A percentile compares a stretch with the other conserved stretches of the same genome.
phyloP scores from a whole-genome alignment of 352 stramenopile genomes.

The Phytopythium boreale region DNA sequence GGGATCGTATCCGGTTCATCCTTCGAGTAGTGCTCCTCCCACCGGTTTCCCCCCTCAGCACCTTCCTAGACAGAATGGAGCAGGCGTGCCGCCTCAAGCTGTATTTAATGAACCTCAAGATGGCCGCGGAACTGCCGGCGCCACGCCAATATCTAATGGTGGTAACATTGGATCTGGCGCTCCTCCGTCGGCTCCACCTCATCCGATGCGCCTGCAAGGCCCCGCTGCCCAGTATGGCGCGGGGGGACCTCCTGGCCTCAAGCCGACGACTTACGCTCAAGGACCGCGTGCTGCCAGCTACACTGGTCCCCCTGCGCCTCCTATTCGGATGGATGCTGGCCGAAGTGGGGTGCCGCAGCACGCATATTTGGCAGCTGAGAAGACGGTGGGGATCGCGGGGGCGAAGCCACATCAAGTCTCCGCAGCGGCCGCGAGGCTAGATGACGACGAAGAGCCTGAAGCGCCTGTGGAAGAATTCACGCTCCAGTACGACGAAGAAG shows the following conservation, averaged over 20 bases:
- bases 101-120: constrained; percentile 63
- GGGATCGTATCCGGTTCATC: background rate
- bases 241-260: background rate
- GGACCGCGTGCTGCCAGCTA: background rate
- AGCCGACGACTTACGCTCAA: background rate
- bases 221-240: background rate
- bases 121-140: constrained; percentile 37
- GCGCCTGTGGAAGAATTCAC: constrained; percentile 60
- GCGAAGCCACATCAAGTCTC: background rate
- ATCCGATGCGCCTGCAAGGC: background rate
- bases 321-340: background rate
- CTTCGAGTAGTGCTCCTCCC: constrained; percentile 4
- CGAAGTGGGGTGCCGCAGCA: background rate
- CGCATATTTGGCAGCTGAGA: background rate
- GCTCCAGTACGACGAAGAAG: constrained; percentile 77
- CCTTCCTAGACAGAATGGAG: constrained; percentile 63
- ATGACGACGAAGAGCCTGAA: constrained; percentile 64
- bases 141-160: constrained; percentile 53
- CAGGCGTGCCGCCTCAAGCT: constrained; percentile 28
- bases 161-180: constrained; percentile 19
- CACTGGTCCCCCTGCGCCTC: background rate
- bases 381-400: background rate
- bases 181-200: background rate
- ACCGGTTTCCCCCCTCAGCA: constrained; percentile 12
- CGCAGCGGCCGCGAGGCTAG: constrained; percentile 17